phyloP scores from a whole-genome alignment of 192 early-diverging fungal genomes.

The Gamsiella multidivaricata region DNA sequence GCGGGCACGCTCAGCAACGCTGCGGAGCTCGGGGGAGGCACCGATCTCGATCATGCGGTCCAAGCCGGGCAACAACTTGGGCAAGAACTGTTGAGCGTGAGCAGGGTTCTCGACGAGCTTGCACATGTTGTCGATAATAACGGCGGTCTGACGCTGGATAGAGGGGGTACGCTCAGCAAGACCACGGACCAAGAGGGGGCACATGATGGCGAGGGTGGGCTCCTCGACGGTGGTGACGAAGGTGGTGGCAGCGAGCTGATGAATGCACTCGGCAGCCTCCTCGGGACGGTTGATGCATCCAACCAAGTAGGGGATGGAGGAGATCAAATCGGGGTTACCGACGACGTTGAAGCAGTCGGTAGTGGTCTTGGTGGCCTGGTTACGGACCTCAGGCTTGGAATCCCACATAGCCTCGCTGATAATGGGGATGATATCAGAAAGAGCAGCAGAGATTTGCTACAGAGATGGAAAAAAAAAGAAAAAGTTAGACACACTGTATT shows the following conservation, averaged over 20 bases:
- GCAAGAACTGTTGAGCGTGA: slow-evolving; percentile 84
- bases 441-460: slow-evolving; percentile 58
- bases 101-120: slow-evolving; percentile 87
- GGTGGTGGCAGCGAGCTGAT: slow-evolving; percentile 82
- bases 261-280: slow-evolving; percentile 81
- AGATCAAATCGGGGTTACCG: slow-evolving; percentile 83
- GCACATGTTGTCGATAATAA: slow-evolving; percentile 93
- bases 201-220: slow-evolving; percentile 84
- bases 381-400: slow-evolving; percentile 75
- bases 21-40: slow-evolving; percentile 82
- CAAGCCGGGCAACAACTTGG: slow-evolving; percentile 79
- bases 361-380: slow-evolving; percentile 72
- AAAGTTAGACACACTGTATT: too few species aligned
- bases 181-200: slow-evolving; percentile 78
- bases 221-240: slow-evolving; percentile 83
- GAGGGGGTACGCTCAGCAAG: slow-evolving; percentile 75
- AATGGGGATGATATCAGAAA: slow-evolving; percentile 76
- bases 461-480: not conserved
- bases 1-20: slow-evolving; percentile 73
- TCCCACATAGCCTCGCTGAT: slow-evolving; percentile 85
- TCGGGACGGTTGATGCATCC: slow-evolving; percentile 80
- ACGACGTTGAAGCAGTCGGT: slow-evolving; percentile 74
- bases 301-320: slow-evolving; percentile 80
- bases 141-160: slow-evolving; percentile 78
- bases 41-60: slow-evolving; percentile 80